Evolutionary conservation across 2,329 filamentous ascomycete species (phyloP).

Genomic region (Ilyonectria robusta): DNA sequence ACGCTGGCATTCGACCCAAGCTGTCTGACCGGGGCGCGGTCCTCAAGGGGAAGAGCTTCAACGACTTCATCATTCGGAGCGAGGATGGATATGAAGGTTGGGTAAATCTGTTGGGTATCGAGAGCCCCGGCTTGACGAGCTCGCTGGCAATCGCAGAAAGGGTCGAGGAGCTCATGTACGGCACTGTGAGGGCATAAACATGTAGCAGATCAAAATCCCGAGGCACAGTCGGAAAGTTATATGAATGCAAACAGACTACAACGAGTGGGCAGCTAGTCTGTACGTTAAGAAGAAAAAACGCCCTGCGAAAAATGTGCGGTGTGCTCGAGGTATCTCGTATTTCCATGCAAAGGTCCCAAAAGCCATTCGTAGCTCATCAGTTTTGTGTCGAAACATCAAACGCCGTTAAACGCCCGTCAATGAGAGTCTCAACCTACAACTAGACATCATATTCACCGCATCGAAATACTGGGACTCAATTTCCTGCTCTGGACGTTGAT

Average conservation of each 20-base stretch:
- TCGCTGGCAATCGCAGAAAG: slow-evolving; percentile 86
- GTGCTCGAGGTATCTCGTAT: slow-evolving; percentile 38
- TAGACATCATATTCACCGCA: slow-evolving; percentile 58
- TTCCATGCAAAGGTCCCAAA: slow-evolving; percentile 39
- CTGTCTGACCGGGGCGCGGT: slow-evolving; percentile 73
- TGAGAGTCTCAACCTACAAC: not conserved
- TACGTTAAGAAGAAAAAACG: slow-evolving; percentile 31
- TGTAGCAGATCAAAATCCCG: not conserved
- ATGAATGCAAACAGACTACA: slow-evolving; percentile 27
- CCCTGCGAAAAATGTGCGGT: slow-evolving; percentile 22
- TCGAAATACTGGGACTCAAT: slow-evolving; percentile 67
- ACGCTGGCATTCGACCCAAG: slow-evolving; percentile 94
- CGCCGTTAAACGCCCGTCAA: slow-evolving; percentile 26
- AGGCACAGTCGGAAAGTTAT: slow-evolving; percentile 3
- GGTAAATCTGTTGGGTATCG: slow-evolving; percentile 92
- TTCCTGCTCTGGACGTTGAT: slow-evolving; percentile 76
- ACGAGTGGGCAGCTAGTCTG: slow-evolving; percentile 23
- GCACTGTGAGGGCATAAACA: slow-evolving; percentile 30
- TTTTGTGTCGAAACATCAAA: slow-evolving; percentile 40
- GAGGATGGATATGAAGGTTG: slow-evolving; percentile 87
- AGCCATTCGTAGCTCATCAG: slow-evolving; percentile 39
- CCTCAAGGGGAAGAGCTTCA: slow-evolving; percentile 76
- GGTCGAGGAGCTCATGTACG: slow-evolving; percentile 71
- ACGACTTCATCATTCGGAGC: slow-evolving; percentile 85
- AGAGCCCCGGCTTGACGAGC: slow-evolving; percentile 93